phyloP scores from a whole-genome alignment of 768 basidiomycete genomes.

The Tephrocybe sp. region DNA sequence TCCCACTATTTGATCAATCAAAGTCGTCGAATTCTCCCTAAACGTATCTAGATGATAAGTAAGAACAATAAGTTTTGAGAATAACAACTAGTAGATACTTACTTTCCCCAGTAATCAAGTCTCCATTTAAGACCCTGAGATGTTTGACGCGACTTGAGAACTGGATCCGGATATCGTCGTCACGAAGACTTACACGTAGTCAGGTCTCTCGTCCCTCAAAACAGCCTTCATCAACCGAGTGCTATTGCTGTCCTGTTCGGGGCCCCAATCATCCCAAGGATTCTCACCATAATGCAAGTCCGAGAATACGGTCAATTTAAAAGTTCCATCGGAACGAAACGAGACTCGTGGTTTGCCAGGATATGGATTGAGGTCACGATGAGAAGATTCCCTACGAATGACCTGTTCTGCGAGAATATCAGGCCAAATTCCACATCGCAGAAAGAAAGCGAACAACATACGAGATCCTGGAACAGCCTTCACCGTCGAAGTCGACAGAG shows the following conservation, averaged over 20 bases:
- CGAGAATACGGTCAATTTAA: conserved; percentile 73
- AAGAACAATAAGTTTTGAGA: not conserved
- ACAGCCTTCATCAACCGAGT: conserved; percentile 54
- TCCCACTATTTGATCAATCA: conserved; percentile 61
- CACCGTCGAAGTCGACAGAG: not conserved
- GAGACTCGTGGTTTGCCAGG: conserved; percentile 43
- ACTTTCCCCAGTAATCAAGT: conserved; percentile 74
- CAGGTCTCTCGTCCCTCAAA: conserved; percentile 56
- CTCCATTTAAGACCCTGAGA: conserved; percentile 65
- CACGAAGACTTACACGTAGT: conserved; percentile 66
- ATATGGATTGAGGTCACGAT: conserved; percentile 32
- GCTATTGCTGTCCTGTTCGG: conserved; percentile 64
- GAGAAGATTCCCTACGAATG: not conserved
- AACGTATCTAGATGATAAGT: conserved; percentile 48
- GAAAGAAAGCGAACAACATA: not conserved
- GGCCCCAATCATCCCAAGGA: conserved; percentile 67
- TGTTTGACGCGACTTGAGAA: too few relatives aligned
- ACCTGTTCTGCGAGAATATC: conserved; percentile 1
- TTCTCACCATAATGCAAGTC: conserved; percentile 79
- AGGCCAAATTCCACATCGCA: not conserved
- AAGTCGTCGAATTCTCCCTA: conserved; percentile 60
- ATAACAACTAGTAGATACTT: conserved; percentile 10
- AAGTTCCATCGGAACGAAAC: conserved; percentile 57
- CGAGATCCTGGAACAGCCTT: conserved; percentile 5
- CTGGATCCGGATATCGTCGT: too few relatives aligned